Evolutionary conservation across 805 yeast species (phyloP).

Genomic region (Kuraishia borneana): DNA sequence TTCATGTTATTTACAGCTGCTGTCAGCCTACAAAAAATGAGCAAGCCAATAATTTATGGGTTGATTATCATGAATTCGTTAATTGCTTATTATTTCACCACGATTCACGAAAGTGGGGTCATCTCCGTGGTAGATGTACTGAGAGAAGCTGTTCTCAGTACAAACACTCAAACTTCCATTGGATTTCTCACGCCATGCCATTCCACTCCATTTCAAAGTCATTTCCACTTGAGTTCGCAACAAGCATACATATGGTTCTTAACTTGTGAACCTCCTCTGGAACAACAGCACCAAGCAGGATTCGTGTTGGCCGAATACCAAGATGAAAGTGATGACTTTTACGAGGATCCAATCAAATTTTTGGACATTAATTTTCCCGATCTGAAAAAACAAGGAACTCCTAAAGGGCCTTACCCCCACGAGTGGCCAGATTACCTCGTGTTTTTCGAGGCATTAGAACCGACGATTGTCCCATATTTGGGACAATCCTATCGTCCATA

Average conservation of each 20-base stretch:
- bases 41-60: slow-evolving; percentile 3
- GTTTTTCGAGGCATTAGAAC: slow-evolving; percentile 55
- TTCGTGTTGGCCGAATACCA: slow-evolving; percentile 27
- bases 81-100: slow-evolving; percentile 29
- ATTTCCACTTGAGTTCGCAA: slow-evolving; percentile 46
- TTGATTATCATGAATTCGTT: slow-evolving; percentile 7
- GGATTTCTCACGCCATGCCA: slow-evolving; percentile 95
- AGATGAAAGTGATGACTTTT: slow-evolving; percentile 85
- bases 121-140: slow-evolving; percentile 52
- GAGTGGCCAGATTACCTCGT: slow-evolving; percentile 69
- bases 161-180: slow-evolving; percentile 26
- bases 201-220: slow-evolving; percentile 91
- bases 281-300: slow-evolving; percentile 13
- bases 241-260: slow-evolving; percentile 57
- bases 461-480: slow-evolving; percentile 28
- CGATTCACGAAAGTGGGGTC: slow-evolving; percentile 81
- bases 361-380: slow-evolving; percentile 41
- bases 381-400: neutral
- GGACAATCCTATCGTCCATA: slow-evolving; percentile 29
- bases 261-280: slow-evolving; percentile 86
- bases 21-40: slow-evolving; percentile 16
- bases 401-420: slow-evolving; percentile 16
- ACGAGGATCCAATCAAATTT: slow-evolving; percentile 51
- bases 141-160: slow-evolving; percentile 15
- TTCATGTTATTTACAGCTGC: slow-evolving; percentile 45